Percentiles rank a stretch among this genome's conserved stretches.
Evolutionary conservation across 768 basidiomycete genomes (phyloP).

Genomic region (Hericium alpestre): DNA sequence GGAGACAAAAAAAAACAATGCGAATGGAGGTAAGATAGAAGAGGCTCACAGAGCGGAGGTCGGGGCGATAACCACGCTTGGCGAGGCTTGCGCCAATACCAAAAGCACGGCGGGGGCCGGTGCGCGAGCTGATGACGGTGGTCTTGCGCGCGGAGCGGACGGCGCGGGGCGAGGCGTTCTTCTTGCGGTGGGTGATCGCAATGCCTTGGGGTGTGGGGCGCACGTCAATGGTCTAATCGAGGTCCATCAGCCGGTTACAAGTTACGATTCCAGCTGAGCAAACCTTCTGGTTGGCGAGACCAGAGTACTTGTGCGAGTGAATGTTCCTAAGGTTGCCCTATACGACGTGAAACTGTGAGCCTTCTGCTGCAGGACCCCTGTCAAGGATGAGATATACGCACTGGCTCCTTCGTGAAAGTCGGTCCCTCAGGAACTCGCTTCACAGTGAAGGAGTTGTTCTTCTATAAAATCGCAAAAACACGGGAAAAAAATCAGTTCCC

Average conservation of each 20-base stretch:
- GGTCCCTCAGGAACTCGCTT: slow-evolving; percentile 66
- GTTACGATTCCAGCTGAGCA: slow-evolving; percentile 2
- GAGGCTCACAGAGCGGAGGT: slow-evolving; percentile 59
- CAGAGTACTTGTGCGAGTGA: slow-evolving; percentile 90
- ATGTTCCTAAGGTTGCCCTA: slow-evolving; percentile 82
- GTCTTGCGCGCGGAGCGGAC: slow-evolving; percentile 40
- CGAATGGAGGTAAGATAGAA: slow-evolving; percentile 3
- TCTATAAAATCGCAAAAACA: slow-evolving; percentile 30
- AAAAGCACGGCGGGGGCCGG: slow-evolving; percentile 59
- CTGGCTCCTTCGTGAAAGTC: slow-evolving; percentile 76
- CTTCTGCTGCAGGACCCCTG: neutral
- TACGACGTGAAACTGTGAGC: neutral
- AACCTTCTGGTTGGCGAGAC: slow-evolving; percentile 77
- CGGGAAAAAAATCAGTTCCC: neutral
- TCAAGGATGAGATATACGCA: slow-evolving; percentile 27
- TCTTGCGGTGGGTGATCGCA: slow-evolving; percentile 55
- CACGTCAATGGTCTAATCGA: slow-evolving; percentile 53
- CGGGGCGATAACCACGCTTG: slow-evolving; percentile 66
- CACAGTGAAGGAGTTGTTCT: slow-evolving; percentile 78
- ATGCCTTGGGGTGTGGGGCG: slow-evolving; percentile 43
- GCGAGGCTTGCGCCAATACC: slow-evolving; percentile 51
- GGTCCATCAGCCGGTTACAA: neutral
- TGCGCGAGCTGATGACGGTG: slow-evolving; percentile 51
- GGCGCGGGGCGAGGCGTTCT: slow-evolving; percentile 40
- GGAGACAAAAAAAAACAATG: slow-evolving; percentile 3